These are phyloP conservation scores for Sphenostylis stenocarpa DNA, from an alignment of 306 rosid genomes.

Conservation along the genomic window DNA sequence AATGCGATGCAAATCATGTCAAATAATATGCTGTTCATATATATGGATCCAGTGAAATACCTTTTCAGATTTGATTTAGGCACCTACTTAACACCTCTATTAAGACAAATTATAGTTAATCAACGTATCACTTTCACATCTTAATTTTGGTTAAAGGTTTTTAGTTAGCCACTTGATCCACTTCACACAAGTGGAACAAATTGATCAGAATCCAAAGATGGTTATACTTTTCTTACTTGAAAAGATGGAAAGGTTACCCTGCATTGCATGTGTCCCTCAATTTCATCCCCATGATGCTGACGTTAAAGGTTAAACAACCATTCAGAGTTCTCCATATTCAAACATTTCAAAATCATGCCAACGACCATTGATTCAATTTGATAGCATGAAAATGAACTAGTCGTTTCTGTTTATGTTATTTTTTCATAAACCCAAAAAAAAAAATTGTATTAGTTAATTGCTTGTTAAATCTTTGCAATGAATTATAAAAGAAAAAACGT, in stretches of 20 bases:
- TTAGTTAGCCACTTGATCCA: background rate
- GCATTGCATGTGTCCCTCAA: slow-evolving; percentile 7
- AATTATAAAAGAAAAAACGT: background rate
- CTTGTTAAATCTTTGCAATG: background rate
- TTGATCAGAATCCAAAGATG: background rate
- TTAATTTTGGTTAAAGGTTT: background rate
- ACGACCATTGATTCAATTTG: background rate
- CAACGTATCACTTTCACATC: background rate
- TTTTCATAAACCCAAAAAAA: background rate
- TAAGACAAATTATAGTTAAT: background rate
- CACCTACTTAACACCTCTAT: background rate
- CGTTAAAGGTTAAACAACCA: slow-evolving; percentile 5
- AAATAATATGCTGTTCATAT: background rate
- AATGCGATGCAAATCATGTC: background rate
- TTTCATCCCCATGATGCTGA: slow-evolving; percentile 1
- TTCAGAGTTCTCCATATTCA: background rate
- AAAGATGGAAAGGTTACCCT: background rate
- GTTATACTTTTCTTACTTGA: background rate
- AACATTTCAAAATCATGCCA: background rate
- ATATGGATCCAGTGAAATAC: background rate
- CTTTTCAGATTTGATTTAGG: background rate
- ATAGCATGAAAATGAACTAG: background rate
- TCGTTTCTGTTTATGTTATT: background rate
- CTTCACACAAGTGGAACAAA: background rate
- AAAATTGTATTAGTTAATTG: background rate